Conservation (phyloP, 495 filamentous ascomycete species). For the Hypomontagnella monticulosa region DNA sequence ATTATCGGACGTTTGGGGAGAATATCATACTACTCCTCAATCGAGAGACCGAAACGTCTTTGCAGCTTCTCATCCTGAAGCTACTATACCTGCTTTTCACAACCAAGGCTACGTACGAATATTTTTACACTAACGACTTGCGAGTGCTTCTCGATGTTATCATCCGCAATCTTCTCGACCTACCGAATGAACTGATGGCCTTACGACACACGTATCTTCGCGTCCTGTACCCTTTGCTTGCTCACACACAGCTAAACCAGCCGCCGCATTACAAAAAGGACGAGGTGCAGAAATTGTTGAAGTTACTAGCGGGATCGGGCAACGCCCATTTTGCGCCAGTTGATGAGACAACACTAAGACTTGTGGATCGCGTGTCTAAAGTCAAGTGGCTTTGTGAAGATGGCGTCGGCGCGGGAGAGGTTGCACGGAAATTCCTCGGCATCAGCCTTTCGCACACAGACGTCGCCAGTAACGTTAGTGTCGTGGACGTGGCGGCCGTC, state of each 20-base stretch:
- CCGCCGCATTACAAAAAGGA: constrained; percentile 91
- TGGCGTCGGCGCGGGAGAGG: constrained; percentile 51
- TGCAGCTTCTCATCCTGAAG: constrained; percentile 94
- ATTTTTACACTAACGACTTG: constrained; percentile 98
- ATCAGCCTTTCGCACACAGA: constrained; percentile 60
- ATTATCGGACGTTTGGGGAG: constrained; percentile 94
- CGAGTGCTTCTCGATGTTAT: constrained; percentile 95
- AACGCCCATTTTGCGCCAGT: constrained; percentile 88
- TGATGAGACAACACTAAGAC: constrained; percentile 86
- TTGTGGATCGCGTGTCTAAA: constrained; percentile 81
- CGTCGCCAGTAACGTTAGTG: constrained; percentile 68
- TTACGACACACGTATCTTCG: constrained; percentile 97
- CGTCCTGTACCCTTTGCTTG: constrained; percentile 87
- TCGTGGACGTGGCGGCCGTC: constrained; percentile 80
- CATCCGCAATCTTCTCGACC: constrained; percentile 92
- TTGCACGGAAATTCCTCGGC: constrained; percentile 58
- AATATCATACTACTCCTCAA: constrained; percentile 97
- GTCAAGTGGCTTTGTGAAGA: constrained; percentile 80
- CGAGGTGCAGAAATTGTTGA: constrained; percentile 80
- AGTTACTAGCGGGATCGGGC: constrained; percentile 66
- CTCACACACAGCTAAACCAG: constrained; percentile 86
- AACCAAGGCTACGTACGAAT: constrained; percentile 89
- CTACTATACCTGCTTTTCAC: constrained; percentile 95
- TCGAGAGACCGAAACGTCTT: constrained; percentile 90
- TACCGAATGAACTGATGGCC: constrained; percentile 80